phyloP scores from a whole-genome alignment of 2,329 filamentous ascomycete species.

The Monosporascus sp. region DNA sequence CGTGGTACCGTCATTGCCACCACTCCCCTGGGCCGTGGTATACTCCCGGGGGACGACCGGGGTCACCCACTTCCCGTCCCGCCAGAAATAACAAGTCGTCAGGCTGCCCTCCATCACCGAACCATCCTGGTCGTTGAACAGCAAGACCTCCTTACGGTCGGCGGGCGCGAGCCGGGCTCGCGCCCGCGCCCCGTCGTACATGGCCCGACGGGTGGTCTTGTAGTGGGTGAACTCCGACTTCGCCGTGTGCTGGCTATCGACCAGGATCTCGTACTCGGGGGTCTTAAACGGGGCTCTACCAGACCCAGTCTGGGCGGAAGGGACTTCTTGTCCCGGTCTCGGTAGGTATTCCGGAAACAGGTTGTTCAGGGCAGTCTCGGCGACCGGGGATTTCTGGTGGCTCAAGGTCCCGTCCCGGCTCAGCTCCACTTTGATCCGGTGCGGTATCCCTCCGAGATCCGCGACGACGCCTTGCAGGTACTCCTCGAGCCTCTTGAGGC shows the following conservation, averaged over 20 bases:
- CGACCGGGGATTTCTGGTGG: constrained; percentile 31
- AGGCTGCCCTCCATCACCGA: constrained; percentile 82
- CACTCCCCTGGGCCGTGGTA: constrained; percentile 44
- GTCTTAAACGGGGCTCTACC: constrained; percentile 15
- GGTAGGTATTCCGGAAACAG: constrained; percentile 55
- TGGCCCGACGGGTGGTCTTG: constrained; percentile 73
- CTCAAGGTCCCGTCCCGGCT: constrained; percentile 40
- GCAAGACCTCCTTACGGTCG: constrained; percentile 64
- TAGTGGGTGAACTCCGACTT: constrained; percentile 68
- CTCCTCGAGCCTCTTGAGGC: constrained; percentile 37
- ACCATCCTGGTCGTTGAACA: constrained; percentile 56
- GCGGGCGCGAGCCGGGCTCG: constrained; percentile 50
- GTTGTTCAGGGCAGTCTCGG: constrained; percentile 26
- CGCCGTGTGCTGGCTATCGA: constrained; percentile 37
- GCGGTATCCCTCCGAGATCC: constrained; percentile 26
- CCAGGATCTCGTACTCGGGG: constrained; percentile 36
- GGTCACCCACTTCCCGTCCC: constrained; percentile 70
- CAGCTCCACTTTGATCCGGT: constrained; percentile 53
- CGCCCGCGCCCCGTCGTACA: constrained; percentile 66
- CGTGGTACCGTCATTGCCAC: constrained; percentile 78
- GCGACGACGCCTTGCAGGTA: constrained; percentile 28
- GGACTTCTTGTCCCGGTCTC: constrained; percentile 29
- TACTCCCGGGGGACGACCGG: constrained; percentile 54
- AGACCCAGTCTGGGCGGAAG: constrained; percentile 4
- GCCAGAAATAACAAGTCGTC: constrained; percentile 78